Evolutionary conservation across 139 green algal species (phyloP).

Genomic region (Limnomonas spitsbergensis): DNA sequence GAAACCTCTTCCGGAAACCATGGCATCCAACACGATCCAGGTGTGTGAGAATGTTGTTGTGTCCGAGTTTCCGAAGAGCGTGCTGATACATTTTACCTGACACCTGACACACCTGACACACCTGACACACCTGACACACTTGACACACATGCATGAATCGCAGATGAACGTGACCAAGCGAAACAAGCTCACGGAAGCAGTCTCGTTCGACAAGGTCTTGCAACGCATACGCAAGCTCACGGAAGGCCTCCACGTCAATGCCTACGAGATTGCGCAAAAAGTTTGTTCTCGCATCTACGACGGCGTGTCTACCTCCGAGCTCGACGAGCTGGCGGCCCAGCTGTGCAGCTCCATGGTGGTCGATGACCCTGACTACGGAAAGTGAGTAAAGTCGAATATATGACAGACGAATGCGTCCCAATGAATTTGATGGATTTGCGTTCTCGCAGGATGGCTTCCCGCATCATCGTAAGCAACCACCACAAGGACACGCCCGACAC

Average conservation of each 20-base stretch:
- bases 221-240: background rate
- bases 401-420: too few species aligned
- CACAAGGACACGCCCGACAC: conserved; percentile 26
- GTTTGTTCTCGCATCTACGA: conserved; percentile 84
- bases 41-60: too few species aligned
- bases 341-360: conserved; percentile 1
- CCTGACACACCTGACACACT: too few species aligned
- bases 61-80: too few species aligned
- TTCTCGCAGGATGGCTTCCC: conserved; percentile 11
- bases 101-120: too few species aligned
- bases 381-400: too few species aligned
- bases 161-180: conserved; percentile 12
- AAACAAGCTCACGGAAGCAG: background rate
- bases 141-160: too few species aligned
- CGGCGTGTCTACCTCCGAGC: conserved; percentile 87
- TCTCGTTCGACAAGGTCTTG: conserved; percentile 16
- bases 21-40: too few species aligned
- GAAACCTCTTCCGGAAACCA: too few species aligned
- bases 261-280: background rate
- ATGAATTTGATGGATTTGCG: too few species aligned
- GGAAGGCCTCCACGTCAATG: background rate
- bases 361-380: conserved; percentile 3
- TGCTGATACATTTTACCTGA: too few species aligned
- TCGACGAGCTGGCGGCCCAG: conserved; percentile 83
- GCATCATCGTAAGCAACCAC: conserved; percentile 24